Evolutionary conservation across 2,329 filamentous ascomycete species (phyloP), one percentile per base, ranked within the genome.

Genomic region (Dothistroma pini): DNA sequence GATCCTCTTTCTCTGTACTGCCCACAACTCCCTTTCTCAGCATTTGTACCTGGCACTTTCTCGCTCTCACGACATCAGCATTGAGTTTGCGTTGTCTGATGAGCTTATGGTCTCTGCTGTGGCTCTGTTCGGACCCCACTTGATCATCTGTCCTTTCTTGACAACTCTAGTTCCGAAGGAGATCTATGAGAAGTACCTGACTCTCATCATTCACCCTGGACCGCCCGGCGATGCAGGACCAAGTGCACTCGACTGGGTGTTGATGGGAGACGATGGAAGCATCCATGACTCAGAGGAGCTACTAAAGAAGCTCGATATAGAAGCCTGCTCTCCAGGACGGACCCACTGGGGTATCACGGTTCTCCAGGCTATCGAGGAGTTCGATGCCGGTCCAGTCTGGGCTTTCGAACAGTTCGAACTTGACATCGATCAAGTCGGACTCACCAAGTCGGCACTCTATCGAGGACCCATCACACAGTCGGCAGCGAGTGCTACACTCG

Each of bases 331-430:
- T n/a, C 50, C 62, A n/a, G 77, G 77, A 11, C 74, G 77, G 22
- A 70, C 74, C 1, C 71, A 78, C 60, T 79, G 77, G 77, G 77
- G 74, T 5, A 71, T 79, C 10, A 78, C 77, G 2, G 72, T 78
- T 6, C 62, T 73, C 2, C 70, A 79, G 63, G 77, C 77, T 10
- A 75, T 75, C 19, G 75, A 75, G 56, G 69, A 77, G 50, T 75
- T 78, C 57, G 77, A 79, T 56, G 75, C 75, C n/a, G 77, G 77
- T 7, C 77, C 76, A 0, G 75, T 79, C 8, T 79, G 77, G 77
- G 76, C 76, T 0, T 79, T 75, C 59, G 76, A 79, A 41, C 77
- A 79, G 60, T 79, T 79, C 62, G 64, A 70, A 6, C 66, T 79
- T 58, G 65, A 78, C 66, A 78, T 79, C 56, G 75, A 79, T 61